phyloP scores from a whole-genome alignment of 805 yeast species.

The Naumovozyma dairenensis region DNA sequence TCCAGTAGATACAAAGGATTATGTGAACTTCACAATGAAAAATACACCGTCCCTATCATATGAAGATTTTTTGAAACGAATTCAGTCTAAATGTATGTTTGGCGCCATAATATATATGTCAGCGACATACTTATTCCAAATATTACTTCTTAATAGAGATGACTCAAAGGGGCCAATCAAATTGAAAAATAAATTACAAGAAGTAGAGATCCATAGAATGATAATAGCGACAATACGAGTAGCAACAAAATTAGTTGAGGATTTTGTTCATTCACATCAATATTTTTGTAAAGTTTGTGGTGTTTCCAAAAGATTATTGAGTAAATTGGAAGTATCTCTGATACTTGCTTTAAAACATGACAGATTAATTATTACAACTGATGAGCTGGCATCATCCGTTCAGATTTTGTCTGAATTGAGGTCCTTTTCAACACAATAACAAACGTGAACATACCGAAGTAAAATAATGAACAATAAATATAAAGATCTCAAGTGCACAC shows the following conservation, averaged over 20 bases:
- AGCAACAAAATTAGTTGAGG: slow-evolving; percentile 37
- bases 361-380: slow-evolving; percentile 11
- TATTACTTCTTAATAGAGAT: slow-evolving; percentile 14
- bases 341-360: slow-evolving; percentile 12
- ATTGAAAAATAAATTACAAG: slow-evolving; percentile 28
- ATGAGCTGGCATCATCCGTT: slow-evolving; percentile 8
- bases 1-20: slow-evolving; percentile 4
- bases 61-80: slow-evolving; percentile 17
- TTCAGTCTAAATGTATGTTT: slow-evolving; percentile 24
- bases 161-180: slow-evolving; percentile 6
- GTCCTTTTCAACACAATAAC: no score
- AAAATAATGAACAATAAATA: no score
- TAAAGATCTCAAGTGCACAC: no score
- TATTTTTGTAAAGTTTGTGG: slow-evolving; percentile 40
- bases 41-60: slow-evolving; percentile 21
- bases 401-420: slow-evolving; percentile 8
- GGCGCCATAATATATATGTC: slow-evolving; percentile 23
- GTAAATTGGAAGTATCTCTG: slow-evolving; percentile 12
- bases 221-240: slow-evolving; percentile 35
- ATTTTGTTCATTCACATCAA: slow-evolving; percentile 33
- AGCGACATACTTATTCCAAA: slow-evolving; percentile 21
- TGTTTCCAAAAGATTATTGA: slow-evolving; percentile 22
- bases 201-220: slow-evolving; percentile 34
- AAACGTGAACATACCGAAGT: no score
- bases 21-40: slow-evolving; percentile 19